Conservation (phyloP, 768 basidiomycete genomes). For the Obba rivulosa region DNA sequence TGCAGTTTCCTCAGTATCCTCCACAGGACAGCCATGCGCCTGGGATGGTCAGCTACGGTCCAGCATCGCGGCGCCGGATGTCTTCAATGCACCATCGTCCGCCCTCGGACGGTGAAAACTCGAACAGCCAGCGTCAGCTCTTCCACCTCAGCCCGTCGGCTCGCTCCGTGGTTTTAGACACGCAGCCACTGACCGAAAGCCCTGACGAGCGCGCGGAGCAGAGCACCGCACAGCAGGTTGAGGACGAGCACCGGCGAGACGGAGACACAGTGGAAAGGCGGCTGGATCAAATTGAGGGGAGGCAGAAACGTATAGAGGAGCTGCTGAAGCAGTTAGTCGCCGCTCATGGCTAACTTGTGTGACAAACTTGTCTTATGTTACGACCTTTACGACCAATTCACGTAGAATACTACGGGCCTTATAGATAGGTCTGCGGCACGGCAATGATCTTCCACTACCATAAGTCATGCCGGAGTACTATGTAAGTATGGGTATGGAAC, state of each 20-base stretch:
- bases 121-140: constrained; percentile 14
- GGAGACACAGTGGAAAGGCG: constrained; percentile 28
- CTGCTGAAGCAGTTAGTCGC: constrained; percentile 31
- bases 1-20: background rate
- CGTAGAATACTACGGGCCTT: background rate
- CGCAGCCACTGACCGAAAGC: constrained; percentile 22
- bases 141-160: constrained; percentile 8
- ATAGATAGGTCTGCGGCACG: no score
- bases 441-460: no score
- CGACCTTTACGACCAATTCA: background rate
- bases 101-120: constrained; percentile 7
- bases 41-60: constrained; percentile 32
- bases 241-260: constrained; percentile 23
- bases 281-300: constrained; percentile 36
- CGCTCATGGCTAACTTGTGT: background rate
- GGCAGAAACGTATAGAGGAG: constrained; percentile 45
- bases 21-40: constrained; percentile 2
- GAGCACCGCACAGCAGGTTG: constrained; percentile 21
- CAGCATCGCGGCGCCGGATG: constrained; percentile 34
- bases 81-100: constrained; percentile 25
- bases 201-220: constrained; percentile 16
- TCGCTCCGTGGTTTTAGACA: constrained; percentile 4
- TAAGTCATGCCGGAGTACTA: no score
- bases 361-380: constrained; percentile 2
- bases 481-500: background rate